phyloP scores from a whole-genome alignment of 331 rosid species.

The Rosa hybrid region DNA sequence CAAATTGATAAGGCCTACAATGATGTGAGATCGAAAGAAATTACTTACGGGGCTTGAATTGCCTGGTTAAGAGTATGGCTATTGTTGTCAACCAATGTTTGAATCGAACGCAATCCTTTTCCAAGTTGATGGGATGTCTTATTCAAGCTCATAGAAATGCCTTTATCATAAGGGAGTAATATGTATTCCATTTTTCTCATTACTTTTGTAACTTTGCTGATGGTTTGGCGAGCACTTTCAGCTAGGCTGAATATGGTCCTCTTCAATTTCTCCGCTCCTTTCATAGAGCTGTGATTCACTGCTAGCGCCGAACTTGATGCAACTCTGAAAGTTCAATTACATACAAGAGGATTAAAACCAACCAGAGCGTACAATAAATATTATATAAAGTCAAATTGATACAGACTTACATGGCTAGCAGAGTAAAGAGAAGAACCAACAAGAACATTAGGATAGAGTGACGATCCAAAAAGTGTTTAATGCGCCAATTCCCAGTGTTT shows the following conservation, averaged over 20 bases:
- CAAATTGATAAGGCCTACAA: not conserved
- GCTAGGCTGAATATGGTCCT: conserved; percentile 47
- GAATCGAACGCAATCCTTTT: conserved; percentile 43
- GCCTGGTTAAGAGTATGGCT: conserved; percentile 41
- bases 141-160: conserved; percentile 39
- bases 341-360: not conserved
- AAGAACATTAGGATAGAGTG: conserved; percentile 39
- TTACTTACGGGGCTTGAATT: conserved; percentile 50
- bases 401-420: conserved; percentile 54
- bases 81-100: conserved; percentile 36
- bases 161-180: conserved; percentile 57
- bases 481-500: conserved; percentile 28
- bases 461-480: conserved; percentile 33
- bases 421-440: conserved; percentile 48
- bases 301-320: conserved; percentile 57
- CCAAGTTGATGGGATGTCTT: conserved; percentile 42
- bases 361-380: too few species aligned
- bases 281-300: conserved; percentile 38
- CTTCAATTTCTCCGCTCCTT: conserved; percentile 49
- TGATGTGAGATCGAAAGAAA: not conserved
- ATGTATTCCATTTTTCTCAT: conserved; percentile 54
- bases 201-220: conserved; percentile 41
- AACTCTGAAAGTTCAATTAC: conserved; percentile 31
- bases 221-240: conserved; percentile 43
- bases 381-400: not conserved